Base-by-base conservation (phyloP, 2,329 filamentous ascomycete species). In the Coniochaeta prunicola region DNA sequence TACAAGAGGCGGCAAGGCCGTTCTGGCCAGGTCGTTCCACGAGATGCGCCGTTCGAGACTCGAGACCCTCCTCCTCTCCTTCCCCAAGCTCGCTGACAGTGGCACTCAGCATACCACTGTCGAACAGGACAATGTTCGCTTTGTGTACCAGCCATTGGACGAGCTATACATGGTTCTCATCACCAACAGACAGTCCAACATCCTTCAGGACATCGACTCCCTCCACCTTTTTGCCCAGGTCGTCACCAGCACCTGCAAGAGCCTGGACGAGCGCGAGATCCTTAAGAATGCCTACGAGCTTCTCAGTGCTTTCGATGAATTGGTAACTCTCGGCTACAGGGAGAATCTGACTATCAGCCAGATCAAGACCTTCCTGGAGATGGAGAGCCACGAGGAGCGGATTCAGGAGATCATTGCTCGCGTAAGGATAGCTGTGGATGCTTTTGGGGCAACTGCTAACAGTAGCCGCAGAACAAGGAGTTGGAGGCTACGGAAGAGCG, bases 111-210 rank as follows among this genome's bases (percentile, higher is more conserved):
- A 99, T 76, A 99, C 94, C 30, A 99, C 91, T 6, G 92, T 97
- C 69, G 94, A 99, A 77, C 92, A 97, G 77, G 96, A 99, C 80
- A 97, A 96, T 79, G 94, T 99, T 70, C 93, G 94, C 78, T 99
- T 97, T 73, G 94, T 99, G 60, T 99, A 99, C 81, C 94, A 99
- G 75, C 96, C 94, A 61, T 84, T 99, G 64, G 96, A 99, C 77
- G 96, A 99, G 80, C 87, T 99, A 64, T 99, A 99, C 84, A 97
- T 99, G 86, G 93, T 99, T 65, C 86, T 99, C 70, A 97, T 99
- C 77, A 99, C 96, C 74, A 99, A 99, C 81, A 90, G 92, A 69
- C 94, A 97, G 80, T 97, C 93, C 75, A 99, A 99, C 77, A 99
- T 99, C 67, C 84, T 99, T 57, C 94, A 99, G 78, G 94, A 99